Base-by-base conservation (phyloP, 2,329 filamentous ascomycete species). In the Colletotrichum paranaense region DNA sequence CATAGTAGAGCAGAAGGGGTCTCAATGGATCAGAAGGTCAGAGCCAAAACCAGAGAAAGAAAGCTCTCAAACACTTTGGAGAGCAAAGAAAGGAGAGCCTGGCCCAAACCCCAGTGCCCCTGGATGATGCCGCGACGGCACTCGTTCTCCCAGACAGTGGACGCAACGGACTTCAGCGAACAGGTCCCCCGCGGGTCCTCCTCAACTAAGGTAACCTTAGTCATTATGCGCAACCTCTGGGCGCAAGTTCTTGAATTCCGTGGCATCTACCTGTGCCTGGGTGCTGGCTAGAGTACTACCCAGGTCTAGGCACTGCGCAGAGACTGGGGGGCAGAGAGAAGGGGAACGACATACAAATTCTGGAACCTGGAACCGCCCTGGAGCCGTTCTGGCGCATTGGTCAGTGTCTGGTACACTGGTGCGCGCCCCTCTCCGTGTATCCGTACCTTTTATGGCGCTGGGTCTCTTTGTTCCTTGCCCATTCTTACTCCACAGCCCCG, bases 391-490 rank as follows among this genome's bases (percentile, higher is more conserved):
- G 63, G 57, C 22, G 58, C 52, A 63, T 58, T 49, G 58, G 55
- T 60, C 64, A 12, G 42, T 55, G 24, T 59, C 55, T 60, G 55
- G 68, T 46, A 46, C 62, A 59, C 53, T 57, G 52, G 52, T 22
- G 38, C 19, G 49, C 49, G 38, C 38, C 42, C 42, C 24, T 32
- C n/a, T 52, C 62, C 32, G 7, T 49, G 42, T 49, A 49, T 49
- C 62, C 52, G 35, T 66, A 24, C 52, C 11, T 55, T 14, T 55
- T 6, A 16, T 32, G 52, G 62, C 56, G 7, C 62, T 64, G 49
- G 52, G 42, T 14, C 32, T 58, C 55, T 73, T 73, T 73, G 59
- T 73, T 63, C 66, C 60, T 69, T 60, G 69, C 24, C 58, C 30
- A 38, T 59, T 19, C 38, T 55, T 53, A 58, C 53, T 69, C 69